Evolutionary conservation across 257 asterid genomes (phyloP).

Genomic region (Gynochthodes officinalis): DNA sequence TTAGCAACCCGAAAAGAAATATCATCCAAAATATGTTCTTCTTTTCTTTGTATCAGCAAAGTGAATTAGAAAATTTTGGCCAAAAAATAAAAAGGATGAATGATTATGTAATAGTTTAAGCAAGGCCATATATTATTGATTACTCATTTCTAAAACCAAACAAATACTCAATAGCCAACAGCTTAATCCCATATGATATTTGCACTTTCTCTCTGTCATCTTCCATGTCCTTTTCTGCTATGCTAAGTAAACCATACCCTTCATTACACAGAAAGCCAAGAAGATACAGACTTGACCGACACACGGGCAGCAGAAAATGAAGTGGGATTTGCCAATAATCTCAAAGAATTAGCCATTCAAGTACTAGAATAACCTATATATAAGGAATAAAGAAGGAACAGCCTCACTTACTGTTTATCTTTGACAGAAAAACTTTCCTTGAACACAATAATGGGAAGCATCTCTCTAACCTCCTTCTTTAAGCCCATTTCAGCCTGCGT

Average conservation of each 20-base stretch:
- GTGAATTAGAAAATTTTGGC: background rate
- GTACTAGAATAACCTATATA: no score
- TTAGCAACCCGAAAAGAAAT: background rate
- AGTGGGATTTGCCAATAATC: background rate
- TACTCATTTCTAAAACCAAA: background rate
- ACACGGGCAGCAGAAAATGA: background rate
- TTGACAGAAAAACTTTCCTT: slow-evolving; percentile 69
- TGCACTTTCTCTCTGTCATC: background rate
- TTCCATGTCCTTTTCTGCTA: background rate
- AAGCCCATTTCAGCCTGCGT: slow-evolving; percentile 68
- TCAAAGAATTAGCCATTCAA: no score
- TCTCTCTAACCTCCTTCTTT: slow-evolving; percentile 79
- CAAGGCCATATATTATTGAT: background rate
- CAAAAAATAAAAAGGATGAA: background rate
- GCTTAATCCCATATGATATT: background rate
- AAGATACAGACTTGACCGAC: no score
- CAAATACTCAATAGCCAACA: background rate
- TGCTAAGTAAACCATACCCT: background rate
- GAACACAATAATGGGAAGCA: slow-evolving; percentile 75
- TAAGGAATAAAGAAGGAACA: background rate
- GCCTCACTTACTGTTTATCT: slow-evolving; percentile 53
- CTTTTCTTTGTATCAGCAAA: no score
- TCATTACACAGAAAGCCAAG: background rate
- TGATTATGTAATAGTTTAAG: background rate
- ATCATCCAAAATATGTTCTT: no score